Evolutionary conservation across 352 stramenopile species (phyloP).

Genomic region (Lagenidium sp.): DNA sequence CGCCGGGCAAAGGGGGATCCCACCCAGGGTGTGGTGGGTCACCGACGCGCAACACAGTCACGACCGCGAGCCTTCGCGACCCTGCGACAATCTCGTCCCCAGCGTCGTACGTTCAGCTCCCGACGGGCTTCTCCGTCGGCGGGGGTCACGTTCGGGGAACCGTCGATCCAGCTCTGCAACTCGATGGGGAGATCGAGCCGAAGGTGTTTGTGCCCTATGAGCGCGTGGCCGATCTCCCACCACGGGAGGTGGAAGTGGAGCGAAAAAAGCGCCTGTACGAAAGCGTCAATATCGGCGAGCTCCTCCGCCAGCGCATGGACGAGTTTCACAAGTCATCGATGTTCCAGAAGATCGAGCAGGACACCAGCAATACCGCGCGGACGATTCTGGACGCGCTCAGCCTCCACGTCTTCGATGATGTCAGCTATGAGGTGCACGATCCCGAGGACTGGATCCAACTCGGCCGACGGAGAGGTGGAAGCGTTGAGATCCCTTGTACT

Average conservation of each 20-base stretch:
- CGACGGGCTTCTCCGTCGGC: constrained; percentile 17
- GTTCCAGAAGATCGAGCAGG: constrained; percentile 18
- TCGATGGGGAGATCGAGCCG: constrained; percentile 31
- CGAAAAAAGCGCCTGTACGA: constrained; percentile 32
- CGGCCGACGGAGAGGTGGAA: constrained; percentile 26
- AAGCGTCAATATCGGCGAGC: constrained; percentile 20
- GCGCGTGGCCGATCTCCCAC: constrained; percentile 18
- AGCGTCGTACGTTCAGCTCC: constrained; percentile 15
- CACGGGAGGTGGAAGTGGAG: constrained; percentile 36
- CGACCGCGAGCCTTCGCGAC: background rate
- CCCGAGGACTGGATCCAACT: constrained; percentile 56
- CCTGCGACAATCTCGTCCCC: constrained; percentile 12
- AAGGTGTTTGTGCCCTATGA: constrained; percentile 45
- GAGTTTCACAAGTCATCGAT: constrained; percentile 22
- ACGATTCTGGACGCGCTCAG: constrained; percentile 47
- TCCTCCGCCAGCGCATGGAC: constrained; percentile 19
- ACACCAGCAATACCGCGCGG: constrained; percentile 19
- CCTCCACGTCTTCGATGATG: constrained; percentile 72
- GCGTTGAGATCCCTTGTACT: constrained; percentile 60
- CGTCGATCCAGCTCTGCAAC: constrained; percentile 16
- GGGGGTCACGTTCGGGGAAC: constrained; percentile 12
- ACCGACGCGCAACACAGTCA: constrained; percentile 2
- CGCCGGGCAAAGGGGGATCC: too few relatives aligned
- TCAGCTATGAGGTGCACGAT: constrained; percentile 66
- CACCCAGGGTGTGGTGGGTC: background rate